phyloP scores from a whole-genome alignment of 208 protist species.

The Leishmania arabica region DNA sequence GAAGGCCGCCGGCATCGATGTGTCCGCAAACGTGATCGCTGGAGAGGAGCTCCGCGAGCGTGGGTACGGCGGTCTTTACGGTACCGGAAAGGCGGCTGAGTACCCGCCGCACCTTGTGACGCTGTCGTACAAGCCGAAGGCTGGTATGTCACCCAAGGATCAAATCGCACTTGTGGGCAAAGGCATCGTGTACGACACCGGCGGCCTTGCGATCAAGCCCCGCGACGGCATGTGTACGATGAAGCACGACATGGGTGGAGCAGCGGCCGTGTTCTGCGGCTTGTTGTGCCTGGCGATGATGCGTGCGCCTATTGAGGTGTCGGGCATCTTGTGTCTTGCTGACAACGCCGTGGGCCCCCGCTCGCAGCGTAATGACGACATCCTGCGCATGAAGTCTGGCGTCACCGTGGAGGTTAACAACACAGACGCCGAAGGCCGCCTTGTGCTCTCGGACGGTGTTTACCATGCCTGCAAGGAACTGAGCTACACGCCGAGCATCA shows the following conservation, averaged over 20 bases:
- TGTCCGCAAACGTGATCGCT: conserved; percentile 47
- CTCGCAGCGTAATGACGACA: conserved; percentile 88
- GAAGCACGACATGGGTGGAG: conserved; percentile 94
- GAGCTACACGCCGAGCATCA: conserved; percentile 69
- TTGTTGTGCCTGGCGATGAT: conserved; percentile 69
- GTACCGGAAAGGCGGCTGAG: conserved; percentile 84
- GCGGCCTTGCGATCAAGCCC: conserved; percentile 88
- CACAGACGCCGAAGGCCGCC: conserved; percentile 93
- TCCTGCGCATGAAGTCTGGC: conserved; percentile 87
- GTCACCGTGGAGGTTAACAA: conserved; percentile 93
- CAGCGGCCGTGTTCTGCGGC: conserved; percentile 81
- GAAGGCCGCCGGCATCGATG: conserved; percentile 30
- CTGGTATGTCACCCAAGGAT: conserved; percentile 50
- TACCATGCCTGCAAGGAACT: conserved; percentile 85
- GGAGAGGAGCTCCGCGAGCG: conserved; percentile 84
- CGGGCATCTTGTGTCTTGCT: conserved; percentile 81
- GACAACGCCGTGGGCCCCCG: conserved; percentile 88
- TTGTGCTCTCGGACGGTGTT: conserved; percentile 91
- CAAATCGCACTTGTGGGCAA: conserved; percentile 89
- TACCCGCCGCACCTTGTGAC: conserved; percentile 83
- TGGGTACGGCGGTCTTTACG: conserved; percentile 86
- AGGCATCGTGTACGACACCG: conserved; percentile 93
- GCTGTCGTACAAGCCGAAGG: conserved; percentile 70
- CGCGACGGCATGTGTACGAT: conserved; percentile 81
- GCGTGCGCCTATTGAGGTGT: conserved; percentile 40